Evolutionary conservation across 352 stramenopile genomes (phyloP).

Genomic region (Phytophthora rubi): DNA sequence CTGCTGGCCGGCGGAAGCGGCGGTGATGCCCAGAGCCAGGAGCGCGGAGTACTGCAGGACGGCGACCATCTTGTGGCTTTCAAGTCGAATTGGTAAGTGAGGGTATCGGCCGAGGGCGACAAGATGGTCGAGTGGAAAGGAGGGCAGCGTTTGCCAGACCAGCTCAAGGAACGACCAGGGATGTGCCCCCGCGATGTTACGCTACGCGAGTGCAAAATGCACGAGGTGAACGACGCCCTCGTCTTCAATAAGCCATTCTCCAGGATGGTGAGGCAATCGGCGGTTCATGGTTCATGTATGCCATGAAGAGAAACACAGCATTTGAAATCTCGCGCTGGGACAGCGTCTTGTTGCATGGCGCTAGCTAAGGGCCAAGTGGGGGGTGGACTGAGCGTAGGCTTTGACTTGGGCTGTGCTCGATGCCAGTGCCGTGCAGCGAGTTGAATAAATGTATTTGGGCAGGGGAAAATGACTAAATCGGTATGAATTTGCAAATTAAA

Average conservation of each 20-base stretch:
- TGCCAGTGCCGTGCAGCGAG: conserved; percentile 4
- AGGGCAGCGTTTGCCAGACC: conserved; percentile 15
- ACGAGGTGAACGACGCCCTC: not conserved
- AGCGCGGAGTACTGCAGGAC: conserved; percentile 28
- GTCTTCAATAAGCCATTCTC: not conserved
- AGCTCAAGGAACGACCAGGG: conserved; percentile 31
- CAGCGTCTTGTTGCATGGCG: conserved; percentile 24
- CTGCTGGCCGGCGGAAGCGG: conserved; percentile 18
- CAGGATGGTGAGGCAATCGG: conserved; percentile 16
- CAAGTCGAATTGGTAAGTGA: conserved; percentile 31
- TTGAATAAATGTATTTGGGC: not conserved
- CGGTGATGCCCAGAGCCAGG: conserved; percentile 18
- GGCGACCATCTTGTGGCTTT: conserved; percentile 29
- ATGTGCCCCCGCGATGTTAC: conserved; percentile 30
- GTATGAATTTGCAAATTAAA: no score
- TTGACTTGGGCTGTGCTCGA: conserved; percentile 13
- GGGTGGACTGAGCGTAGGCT: conserved; percentile 30
- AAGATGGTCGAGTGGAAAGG: conserved; percentile 20
- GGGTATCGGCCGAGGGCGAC: not conserved
- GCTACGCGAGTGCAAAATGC: conserved; percentile 14
- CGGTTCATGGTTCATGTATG: not conserved
- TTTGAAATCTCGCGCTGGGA: conserved; percentile 17
- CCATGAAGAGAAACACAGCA: no score
- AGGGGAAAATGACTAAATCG: no score
- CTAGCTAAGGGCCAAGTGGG: conserved; percentile 24